phyloP scores from a whole-genome alignment of 495 filamentous ascomycete species.

The Copromyces sp. region DNA sequence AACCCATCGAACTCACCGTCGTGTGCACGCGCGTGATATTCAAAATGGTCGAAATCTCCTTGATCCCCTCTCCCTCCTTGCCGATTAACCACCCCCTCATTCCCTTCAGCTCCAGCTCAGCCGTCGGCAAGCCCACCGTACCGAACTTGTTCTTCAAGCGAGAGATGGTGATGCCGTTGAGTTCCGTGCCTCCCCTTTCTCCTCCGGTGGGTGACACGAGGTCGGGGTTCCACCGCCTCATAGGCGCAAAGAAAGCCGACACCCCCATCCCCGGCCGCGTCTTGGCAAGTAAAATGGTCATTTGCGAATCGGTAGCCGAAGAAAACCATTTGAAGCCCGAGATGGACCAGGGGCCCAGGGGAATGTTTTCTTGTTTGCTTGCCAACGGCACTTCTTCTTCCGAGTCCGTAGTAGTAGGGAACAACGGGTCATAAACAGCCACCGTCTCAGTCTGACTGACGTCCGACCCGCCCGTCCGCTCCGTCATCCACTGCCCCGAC shows the following conservation, averaged over 20 bases:
- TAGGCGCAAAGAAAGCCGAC: conserved; percentile 58
- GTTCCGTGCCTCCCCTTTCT: conserved; percentile 28
- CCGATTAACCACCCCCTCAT: conserved; percentile 59
- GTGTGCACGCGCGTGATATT: conserved; percentile 62
- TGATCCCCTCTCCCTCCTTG: conserved; percentile 50
- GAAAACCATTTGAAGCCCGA: conserved; percentile 73
- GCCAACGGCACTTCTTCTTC: conserved; percentile 5
- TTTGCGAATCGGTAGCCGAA: conserved; percentile 60
- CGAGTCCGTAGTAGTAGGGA: conserved; percentile 8
- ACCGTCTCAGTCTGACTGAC: conserved; percentile 63
- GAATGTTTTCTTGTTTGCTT: conserved; percentile 22
- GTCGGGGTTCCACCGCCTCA: conserved; percentile 34
- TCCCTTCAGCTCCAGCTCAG: conserved; percentile 52
- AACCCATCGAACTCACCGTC: conserved; percentile 44
- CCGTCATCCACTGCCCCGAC: conserved; percentile 80
- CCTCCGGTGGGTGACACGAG: conserved; percentile 14
- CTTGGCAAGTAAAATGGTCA: conserved; percentile 61
- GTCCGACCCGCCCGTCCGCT: conserved; percentile 65
- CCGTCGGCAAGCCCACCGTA: conserved; percentile 57
- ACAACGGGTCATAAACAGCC: conserved; percentile 22
- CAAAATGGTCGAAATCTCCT: conserved; percentile 54
- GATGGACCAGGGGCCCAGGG: conserved; percentile 50
- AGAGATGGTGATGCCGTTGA: conserved; percentile 59
- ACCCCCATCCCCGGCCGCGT: conserved; percentile 42
- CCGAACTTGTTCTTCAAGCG: conserved; percentile 63